Conservation (phyloP, 208 protist genomes). For the Plasmodiophora brassicae region DNA sequence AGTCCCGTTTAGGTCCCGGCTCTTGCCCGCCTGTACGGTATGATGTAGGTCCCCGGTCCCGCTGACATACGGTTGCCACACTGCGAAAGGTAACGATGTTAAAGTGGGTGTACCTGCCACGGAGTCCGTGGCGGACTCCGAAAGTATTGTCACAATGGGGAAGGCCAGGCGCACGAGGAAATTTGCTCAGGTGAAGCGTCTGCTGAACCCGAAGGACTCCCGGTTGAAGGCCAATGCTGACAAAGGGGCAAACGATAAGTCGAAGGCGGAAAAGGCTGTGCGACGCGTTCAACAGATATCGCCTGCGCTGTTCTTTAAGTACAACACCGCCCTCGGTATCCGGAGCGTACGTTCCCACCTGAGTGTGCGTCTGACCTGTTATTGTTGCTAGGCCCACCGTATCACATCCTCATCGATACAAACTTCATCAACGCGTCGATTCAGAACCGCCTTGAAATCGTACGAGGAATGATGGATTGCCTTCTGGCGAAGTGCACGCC, state of each 20-base stretch:
- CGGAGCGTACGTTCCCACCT: background rate
- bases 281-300: conserved; percentile 42
- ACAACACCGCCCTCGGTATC: conserved; percentile 73
- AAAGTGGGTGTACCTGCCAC: no score
- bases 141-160: conserved; percentile 40
- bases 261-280: conserved; percentile 8
- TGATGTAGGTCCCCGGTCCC: no score
- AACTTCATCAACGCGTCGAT: conserved; percentile 99
- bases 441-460: conserved; percentile 97
- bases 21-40: no score
- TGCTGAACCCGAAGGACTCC: conserved; percentile 61
- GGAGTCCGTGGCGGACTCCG: no score
- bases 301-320: conserved; percentile 87
- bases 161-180: conserved; percentile 58
- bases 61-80: no score
- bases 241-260: conserved; percentile 1
- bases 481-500: conserved; percentile 89
- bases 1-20: no score
- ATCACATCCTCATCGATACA: conserved; percentile 96
- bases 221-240: conserved; percentile 46
- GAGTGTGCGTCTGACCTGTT: background rate
- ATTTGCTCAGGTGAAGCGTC: conserved; percentile 64
- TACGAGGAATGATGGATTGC: conserved; percentile 95
- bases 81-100: no score
- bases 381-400: conserved; percentile 90